Evolutionary conservation across 208 protist genomes (phyloP), one percentile per base, ranked within the genome.

Genomic region (Phytomonas francai): DNA sequence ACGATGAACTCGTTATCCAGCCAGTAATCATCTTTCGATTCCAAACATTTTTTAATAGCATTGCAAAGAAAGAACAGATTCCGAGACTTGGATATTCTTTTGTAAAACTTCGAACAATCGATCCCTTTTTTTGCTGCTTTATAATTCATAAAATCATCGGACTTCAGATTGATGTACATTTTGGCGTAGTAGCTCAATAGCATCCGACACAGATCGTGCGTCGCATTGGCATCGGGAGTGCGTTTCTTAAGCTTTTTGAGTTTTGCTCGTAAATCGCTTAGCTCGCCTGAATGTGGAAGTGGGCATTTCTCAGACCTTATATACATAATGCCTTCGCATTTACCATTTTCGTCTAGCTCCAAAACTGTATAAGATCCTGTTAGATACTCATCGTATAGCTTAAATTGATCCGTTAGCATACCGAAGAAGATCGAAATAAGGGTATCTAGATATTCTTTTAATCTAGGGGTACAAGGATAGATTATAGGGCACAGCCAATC

Each of bases 401-500:
- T 79, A 34, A 94, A 61, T 65, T 94, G 88, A 5, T 86, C 86
- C 28, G 72, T 80, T 6, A 93, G 74, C 31, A 95, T 79, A 25
- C 89, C 89, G 0, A 91, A 77, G 27, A 95, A 63, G 58, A 87
- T 93, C 33, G 89, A 87, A 30, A 87, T 77, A 22, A 87, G 89
- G 9, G 89, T 87, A 3, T 79, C 84, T 30, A 95, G 76, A 7
- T 93, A 83, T 61, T 89, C 81, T 27, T 92, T 29, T 22, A 95
- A 65, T 28, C 56, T 79, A 16, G 74, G 79, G 0, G 89, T 86
- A 9, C 92, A 59, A 62, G 93, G 87, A 0, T 86, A 83, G 66
- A 93, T 92, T 22, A 95, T 68, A 69, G 89, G 91, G 76, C 93
- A 87, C 79, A 89, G 80, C 85, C 87, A 95, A 59, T 93, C 89